A percentile compares a stretch with the other conserved stretches of the same genome.
Conservation (phyloP, 176 grass and related monocot species). For the Triticum urartu region DNA sequence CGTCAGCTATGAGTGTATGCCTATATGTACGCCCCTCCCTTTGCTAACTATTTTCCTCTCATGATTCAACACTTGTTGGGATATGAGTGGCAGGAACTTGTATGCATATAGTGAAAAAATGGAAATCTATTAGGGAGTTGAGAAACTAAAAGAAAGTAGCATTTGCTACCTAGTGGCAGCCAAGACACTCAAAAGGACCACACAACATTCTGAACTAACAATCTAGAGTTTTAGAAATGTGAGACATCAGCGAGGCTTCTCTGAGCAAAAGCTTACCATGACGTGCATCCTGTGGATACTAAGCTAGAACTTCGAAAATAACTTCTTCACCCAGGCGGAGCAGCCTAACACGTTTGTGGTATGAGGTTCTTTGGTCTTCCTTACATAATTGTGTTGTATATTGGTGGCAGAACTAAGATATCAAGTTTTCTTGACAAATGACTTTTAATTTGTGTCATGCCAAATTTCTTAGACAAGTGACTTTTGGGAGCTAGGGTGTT, state of each 20-base stretch:
- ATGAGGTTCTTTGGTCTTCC: too few relatives aligned
- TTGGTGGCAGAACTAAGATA: too few relatives aligned
- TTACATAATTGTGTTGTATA: too few relatives aligned
- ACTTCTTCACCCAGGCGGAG: too few relatives aligned
- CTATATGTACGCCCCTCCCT: not conserved
- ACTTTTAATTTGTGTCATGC: too few relatives aligned
- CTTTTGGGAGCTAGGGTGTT: too few relatives aligned
- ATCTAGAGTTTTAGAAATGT: not conserved
- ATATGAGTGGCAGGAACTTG: not conserved
- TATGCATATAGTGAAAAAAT: not conserved
- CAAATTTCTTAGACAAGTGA: too few relatives aligned
- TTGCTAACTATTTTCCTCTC: not conserved
- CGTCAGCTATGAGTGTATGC: not conserved
- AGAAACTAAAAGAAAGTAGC: not conserved
- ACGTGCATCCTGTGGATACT: not conserved
- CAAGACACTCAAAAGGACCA: too few relatives aligned
- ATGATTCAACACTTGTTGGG: not conserved
- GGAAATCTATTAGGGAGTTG: not conserved
- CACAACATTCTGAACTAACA: not conserved
- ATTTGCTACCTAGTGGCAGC: not conserved
- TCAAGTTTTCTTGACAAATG: too few relatives aligned
- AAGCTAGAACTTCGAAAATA: not conserved
- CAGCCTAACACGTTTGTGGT: too few relatives aligned
- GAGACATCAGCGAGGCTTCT: not conserved
- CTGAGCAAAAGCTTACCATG: accelerated